Conservation (phyloP, 176 grass and related monocot genomes). For the sorghum (Sorghum bicolor) region DNA sequence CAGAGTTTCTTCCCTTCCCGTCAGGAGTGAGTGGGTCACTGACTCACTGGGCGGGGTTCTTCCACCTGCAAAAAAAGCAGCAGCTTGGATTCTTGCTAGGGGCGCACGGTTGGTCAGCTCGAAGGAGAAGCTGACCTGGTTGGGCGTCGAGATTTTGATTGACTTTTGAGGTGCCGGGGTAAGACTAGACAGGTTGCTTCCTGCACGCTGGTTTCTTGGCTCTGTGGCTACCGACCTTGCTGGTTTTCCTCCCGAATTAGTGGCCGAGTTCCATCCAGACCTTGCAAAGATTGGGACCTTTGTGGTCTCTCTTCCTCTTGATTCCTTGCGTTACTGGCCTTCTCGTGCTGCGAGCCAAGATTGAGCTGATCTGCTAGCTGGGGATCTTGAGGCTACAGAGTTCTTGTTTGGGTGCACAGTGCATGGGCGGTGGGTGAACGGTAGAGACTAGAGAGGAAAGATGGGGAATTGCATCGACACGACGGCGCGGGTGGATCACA, state of each 20-base stretch:
- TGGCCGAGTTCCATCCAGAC: neutral
- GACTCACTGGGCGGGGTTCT: neutral
- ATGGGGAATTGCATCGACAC: constrained; percentile 89
- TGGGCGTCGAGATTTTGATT: constrained; percentile 20
- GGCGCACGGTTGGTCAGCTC: constrained; percentile 12
- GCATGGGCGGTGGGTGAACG: constrained; percentile 32
- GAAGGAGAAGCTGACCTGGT: constrained; percentile 10
- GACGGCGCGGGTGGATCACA: constrained; percentile 50
- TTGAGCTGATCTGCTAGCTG: neutral
- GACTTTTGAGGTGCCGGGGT: constrained; percentile 11
- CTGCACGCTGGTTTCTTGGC: constrained; percentile 16
- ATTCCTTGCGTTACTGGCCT: constrained; percentile 9
- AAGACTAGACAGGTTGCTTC: constrained; percentile 2
- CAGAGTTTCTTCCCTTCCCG: neutral
- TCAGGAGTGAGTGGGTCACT: neutral
- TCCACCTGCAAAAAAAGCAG: neutral
- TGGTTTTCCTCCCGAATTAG: neutral
- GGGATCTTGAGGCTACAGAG: constrained; percentile 1
- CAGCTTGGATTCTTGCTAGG: neutral
- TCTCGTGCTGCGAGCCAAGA: neutral
- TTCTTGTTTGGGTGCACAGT: constrained; percentile 22
- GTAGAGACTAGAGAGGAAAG: constrained; percentile 4
- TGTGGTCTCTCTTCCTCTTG: neutral
- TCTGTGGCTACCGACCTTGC: neutral
- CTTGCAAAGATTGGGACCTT: constrained; percentile 23